These are phyloP conservation scores for Metschnikowia matae DNA, from an alignment of 805 yeast genomes.

Conservation along the genomic window DNA sequence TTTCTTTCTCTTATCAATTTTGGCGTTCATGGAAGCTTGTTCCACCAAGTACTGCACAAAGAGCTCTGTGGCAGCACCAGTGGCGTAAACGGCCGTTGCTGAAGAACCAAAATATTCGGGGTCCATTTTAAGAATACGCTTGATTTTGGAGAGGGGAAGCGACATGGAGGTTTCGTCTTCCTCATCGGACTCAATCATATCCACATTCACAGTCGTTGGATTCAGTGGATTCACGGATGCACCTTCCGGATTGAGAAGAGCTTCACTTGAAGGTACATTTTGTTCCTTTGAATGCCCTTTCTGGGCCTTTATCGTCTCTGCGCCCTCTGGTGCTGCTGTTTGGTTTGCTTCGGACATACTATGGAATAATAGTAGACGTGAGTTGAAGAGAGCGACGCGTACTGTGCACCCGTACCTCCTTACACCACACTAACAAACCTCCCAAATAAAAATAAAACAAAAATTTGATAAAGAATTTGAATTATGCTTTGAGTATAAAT, in stretches of 20 bases:
- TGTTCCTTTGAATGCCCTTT: not conserved
- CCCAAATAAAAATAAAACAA: too few relatives aligned
- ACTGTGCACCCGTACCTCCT: not conserved
- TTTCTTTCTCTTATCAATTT: constrained; percentile 62
- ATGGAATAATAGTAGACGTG: not conserved
- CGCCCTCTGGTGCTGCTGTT: not conserved
- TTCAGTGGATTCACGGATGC: too few relatives aligned
- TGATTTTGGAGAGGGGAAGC: constrained; percentile 66
- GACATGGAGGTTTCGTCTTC: constrained; percentile 16
- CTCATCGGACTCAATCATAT: constrained; percentile 6
- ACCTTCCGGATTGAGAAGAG: too few relatives aligned
- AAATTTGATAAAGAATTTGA: too few relatives aligned
- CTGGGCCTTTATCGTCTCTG: not conserved
- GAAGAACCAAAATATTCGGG: constrained; percentile 68
- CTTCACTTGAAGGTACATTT: too few relatives aligned
- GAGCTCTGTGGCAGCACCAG: constrained; percentile 75
- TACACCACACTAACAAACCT: too few relatives aligned
- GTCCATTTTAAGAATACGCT: constrained; percentile 69
- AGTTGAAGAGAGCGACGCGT: not conserved
- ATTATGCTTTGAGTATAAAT: too few relatives aligned
- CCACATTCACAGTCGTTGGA: not conserved
- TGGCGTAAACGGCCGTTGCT: constrained; percentile 65
- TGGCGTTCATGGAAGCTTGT: constrained; percentile 64
- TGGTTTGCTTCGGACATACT: not conserved
- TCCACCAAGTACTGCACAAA: constrained; percentile 68